Evolutionary conservation across 1,284 basidiomycete species (phyloP), one percentile per base, ranked within the genome.

Genomic region (Pyrrhoderma lamaoense): DNA sequence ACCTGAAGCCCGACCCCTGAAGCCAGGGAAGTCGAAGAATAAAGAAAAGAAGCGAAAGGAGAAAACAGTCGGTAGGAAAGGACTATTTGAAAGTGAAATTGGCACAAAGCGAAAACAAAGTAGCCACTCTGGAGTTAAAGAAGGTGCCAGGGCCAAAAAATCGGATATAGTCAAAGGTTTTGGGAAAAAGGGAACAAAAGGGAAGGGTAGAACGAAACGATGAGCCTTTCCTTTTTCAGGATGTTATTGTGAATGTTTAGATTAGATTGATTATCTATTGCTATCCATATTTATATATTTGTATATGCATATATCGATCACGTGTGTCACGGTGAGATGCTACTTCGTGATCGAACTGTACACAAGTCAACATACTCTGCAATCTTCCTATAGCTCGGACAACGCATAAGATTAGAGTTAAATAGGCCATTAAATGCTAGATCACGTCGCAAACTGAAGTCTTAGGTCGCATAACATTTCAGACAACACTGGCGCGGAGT

Each of bases 141-240:
- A 76, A 57, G 74, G 75, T 7, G 64, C 69, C 8, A 63, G 75
- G 57, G 70, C 75, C n/a, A 76, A 70, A 55, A 76, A 70, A 59
- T 69, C 69, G 21, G 76, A 78, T 57, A 60, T 64, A 11, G 59
- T 74, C 21, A 74, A 74, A 23, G 70, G 74, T n/a, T 69, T 73
- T 65, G 70, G 71, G 22, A 79, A 75, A 60, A 70, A 73, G 57
- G 70, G 68, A 18, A 67, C 67, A 25, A 72, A 69, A 58, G 61
- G 66, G 72, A 70, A 57, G 53, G 58, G 42, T 31, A 66, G 63
- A 59, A 48, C 49, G 42, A 51, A 42, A 19, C 52, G 52, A 37
- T 56, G 39, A 45, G 40, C 45, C 23, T 42, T 43, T 50, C 16
- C 31, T 35, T 38, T 40, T 16, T 40, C 21, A 40, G 14, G 19